Conservation (phyloP, 2,329 filamentous ascomycete species). For the Zymoseptoria ardabiliae region DNA sequence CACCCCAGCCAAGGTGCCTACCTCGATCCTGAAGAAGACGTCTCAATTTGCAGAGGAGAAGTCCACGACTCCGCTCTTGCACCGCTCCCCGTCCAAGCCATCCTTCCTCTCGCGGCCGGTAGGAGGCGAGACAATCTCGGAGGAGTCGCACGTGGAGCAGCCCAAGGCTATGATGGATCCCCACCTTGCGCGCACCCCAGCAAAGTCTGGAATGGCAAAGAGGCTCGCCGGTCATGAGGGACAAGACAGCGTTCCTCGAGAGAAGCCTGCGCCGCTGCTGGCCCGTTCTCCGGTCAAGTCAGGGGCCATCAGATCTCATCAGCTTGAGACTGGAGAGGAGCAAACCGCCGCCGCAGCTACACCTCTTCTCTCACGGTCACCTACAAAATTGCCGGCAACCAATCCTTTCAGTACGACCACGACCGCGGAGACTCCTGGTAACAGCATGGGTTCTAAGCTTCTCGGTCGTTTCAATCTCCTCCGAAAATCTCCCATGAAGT, state of each 20-base stretch:
- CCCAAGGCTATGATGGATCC: slow-evolving; percentile 15
- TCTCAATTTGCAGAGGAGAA: slow-evolving; percentile 5
- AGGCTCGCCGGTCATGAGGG: slow-evolving; percentile 3
- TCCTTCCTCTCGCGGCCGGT: slow-evolving; percentile 12
- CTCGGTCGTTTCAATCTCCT: slow-evolving; percentile 42
- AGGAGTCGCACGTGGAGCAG: slow-evolving; percentile 6
- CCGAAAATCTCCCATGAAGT: slow-evolving; percentile 49
- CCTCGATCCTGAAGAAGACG: slow-evolving; percentile 5
- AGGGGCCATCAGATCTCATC: slow-evolving; percentile 1
- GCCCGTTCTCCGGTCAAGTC: slow-evolving; percentile 25
- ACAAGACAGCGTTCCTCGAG: slow-evolving; percentile 1
- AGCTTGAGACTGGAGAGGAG: slow-evolving; percentile 1
- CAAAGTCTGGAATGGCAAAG: slow-evolving; percentile 10
- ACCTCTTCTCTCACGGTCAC: slow-evolving; percentile 29
- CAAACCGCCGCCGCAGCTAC: slow-evolving; percentile 9
- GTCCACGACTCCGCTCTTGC: slow-evolving; percentile 19
- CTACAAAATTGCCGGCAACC: slow-evolving; percentile 22
- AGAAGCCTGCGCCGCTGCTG: slow-evolving; percentile 21
- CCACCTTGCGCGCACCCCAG: slow-evolving; percentile 24
- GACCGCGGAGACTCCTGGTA: slow-evolving; percentile 24
- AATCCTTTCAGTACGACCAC: background rate
- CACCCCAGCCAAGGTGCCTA: slow-evolving; percentile 18
- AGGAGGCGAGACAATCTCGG: background rate
- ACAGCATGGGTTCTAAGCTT: slow-evolving; percentile 27
- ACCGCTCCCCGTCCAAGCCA: slow-evolving; percentile 25